Conservation (phyloP, 75 land plant genomes). For the Pinus tabuliformis region DNA sequence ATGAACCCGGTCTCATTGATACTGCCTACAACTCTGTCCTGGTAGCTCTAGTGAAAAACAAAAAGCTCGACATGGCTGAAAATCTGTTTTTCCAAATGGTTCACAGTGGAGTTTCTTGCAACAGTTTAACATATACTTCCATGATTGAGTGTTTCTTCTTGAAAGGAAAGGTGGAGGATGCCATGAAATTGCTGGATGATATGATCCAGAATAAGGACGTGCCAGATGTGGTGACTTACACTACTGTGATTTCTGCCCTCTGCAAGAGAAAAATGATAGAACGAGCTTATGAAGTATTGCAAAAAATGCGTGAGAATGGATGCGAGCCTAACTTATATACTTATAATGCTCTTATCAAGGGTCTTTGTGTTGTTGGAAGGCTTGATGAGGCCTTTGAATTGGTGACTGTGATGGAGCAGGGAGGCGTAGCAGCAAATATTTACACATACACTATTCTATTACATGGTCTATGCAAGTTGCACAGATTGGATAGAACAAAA, state of each 20-base stretch:
- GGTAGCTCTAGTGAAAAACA: background rate
- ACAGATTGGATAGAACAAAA: conserved; percentile 30
- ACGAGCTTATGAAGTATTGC: conserved; percentile 12
- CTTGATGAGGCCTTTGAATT: conserved; percentile 6
- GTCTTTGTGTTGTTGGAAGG: conserved; percentile 12
- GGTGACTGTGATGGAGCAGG: conserved; percentile 14
- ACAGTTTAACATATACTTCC: conserved; percentile 11
- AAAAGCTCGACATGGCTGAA: background rate
- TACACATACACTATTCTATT: conserved; percentile 43
- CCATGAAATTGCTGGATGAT: conserved; percentile 8
- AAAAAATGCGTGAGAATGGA: conserved; percentile 13
- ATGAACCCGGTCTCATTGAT: background rate
- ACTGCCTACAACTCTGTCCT: conserved; percentile 7
- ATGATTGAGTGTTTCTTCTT: conserved; percentile 9
- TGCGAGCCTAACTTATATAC: conserved; percentile 22
- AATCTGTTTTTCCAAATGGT: background rate
- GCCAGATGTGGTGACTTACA: conserved; percentile 19
- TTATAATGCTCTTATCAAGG: conserved; percentile 18
- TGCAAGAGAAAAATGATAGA: conserved; percentile 15
- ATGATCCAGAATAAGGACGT: conserved; percentile 5
- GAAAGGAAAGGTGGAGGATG: conserved; percentile 10
- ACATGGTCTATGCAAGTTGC: conserved; percentile 32
- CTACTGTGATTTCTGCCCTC: conserved; percentile 14
- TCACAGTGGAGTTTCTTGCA: background rate
- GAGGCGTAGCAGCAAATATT: conserved; percentile 17